Base-by-base conservation (phyloP, 768 basidiomycete genomes). In the Megacollybia marginata region DNA sequence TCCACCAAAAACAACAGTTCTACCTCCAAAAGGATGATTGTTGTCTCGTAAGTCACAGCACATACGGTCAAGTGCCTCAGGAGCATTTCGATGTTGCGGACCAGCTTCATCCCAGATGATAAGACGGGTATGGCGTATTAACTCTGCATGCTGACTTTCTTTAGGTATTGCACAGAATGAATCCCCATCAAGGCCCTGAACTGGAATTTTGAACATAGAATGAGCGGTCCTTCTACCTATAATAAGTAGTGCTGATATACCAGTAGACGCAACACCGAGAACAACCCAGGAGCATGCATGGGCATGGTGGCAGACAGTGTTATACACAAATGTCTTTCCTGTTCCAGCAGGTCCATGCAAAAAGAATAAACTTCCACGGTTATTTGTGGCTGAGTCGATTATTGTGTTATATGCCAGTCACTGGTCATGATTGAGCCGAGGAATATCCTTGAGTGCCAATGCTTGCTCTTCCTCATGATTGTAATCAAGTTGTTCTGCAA, bases 301-400 rank as follows among this genome's bases (percentile, higher is more conserved):
- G n/a, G n/a, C 40, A 4, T 44, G 19, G 47, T 57, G 32, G 45
- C 56, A 63, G 28, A 68, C 32, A 1, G 70, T 66, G 31, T 69
- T 69, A 50, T 69, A 75, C 0, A 74, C 55, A 60, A 61, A 76
- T 0, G 75, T 76, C 51, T 76, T 77, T 5, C 76, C 75, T 31
- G 64, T 64, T 0, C 75, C 75, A 15, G 69, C 74, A 33, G 70
- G 59, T 5, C 74, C 68, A 63, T 73, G 54, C 13, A 76, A 52
- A 50, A 75, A 77, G 59, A 74, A 71, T 9, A 36, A 20, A 42
- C 55, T 33, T 5, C 59, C 59, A 2, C 19, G 5, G 5, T 58
- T 36, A 20, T 55, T 20, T 3, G 52, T 38, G 3, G 66, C 65
- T 31, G 69, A 56, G 2, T 56, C 13, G 0, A 63, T 46, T 32